These are phyloP conservation scores for Fusarium sp. DNA, from an alignment of 2,329 filamentous ascomycete species.

Conservation along the genomic window DNA sequence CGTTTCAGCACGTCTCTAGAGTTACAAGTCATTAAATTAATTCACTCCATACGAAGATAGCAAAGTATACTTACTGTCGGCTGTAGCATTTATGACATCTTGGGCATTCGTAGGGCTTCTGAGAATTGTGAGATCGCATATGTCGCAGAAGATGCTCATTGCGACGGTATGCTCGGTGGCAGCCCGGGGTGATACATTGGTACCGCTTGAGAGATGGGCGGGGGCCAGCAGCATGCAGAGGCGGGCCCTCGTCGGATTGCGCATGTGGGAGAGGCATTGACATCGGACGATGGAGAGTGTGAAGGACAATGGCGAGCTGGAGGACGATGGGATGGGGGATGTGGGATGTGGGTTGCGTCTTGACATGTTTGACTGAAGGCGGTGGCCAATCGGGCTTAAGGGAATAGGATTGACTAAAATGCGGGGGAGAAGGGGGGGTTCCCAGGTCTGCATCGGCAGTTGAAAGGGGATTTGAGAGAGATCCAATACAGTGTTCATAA, in stretches of 20 bases:
- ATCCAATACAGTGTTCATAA: too few relatives aligned
- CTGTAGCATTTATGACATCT: neutral
- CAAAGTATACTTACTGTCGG: neutral
- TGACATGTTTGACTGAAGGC: neutral
- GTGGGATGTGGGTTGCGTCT: neutral
- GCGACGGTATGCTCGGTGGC: neutral
- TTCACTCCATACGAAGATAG: too few relatives aligned
- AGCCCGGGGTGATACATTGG: neutral
- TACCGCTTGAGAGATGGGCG: neutral
- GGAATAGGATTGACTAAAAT: neutral
- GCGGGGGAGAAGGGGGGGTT: neutral
- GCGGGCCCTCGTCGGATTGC: neutral
- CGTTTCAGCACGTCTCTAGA: neutral
- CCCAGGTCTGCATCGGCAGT: neutral
- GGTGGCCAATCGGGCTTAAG: neutral
- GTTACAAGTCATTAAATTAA: too few relatives aligned
- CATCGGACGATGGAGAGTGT: neutral
- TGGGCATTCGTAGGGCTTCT: neutral
- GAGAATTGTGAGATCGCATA: neutral
- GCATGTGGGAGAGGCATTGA: neutral
- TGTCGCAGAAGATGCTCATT: neutral
- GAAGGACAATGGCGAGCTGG: neutral
- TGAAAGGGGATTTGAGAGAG: too few relatives aligned
- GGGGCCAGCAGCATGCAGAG: neutral
- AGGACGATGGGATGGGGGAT: neutral